These are phyloP conservation scores for Ascomycota sp. DNA, from an alignment of 2,329 filamentous ascomycete genomes.

Conservation along the genomic window DNA sequence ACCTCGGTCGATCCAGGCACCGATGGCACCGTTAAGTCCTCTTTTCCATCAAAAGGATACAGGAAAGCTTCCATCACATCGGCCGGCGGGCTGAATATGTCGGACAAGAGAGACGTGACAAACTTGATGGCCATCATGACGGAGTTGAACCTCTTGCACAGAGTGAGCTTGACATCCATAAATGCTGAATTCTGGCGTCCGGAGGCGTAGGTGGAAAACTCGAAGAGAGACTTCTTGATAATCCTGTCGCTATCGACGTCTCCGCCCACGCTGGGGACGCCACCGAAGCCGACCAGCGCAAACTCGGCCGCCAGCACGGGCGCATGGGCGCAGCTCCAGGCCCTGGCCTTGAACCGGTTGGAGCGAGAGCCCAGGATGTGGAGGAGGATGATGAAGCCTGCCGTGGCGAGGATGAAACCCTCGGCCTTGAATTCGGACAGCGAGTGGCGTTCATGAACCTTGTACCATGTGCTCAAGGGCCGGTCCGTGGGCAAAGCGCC, in stretches of 20 bases:
- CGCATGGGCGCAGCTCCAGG: constrained; percentile 61
- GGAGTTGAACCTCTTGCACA: constrained; percentile 80
- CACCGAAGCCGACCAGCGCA: constrained; percentile 63
- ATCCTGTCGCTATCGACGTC: constrained; percentile 28
- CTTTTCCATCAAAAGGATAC: constrained; percentile 85
- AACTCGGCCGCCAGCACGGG: constrained; percentile 62
- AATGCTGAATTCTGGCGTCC: constrained; percentile 88
- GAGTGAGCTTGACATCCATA: constrained; percentile 61
- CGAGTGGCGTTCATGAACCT: constrained; percentile 77
- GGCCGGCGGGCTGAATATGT: constrained; percentile 45
- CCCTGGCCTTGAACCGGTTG: constrained; percentile 62
- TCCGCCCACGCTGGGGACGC: constrained; percentile 27
- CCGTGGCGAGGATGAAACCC: constrained; percentile 56
- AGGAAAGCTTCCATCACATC: constrained; percentile 60
- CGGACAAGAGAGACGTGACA: constrained; percentile 55
- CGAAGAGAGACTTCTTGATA: constrained; percentile 72
- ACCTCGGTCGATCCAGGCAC: constrained; percentile 35
- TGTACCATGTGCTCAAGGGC: constrained; percentile 91
- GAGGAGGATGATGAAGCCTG: constrained; percentile 53
- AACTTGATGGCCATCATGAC: constrained; percentile 39
- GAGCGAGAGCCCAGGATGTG: constrained; percentile 63
- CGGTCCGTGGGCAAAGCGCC: constrained; percentile 23
- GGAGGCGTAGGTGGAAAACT: constrained; percentile 74
- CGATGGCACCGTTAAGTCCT: constrained; percentile 54
- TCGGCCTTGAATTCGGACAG: constrained; percentile 74